Evolutionary conservation across 1,284 basidiomycete species (phyloP).

Genomic region (Microstroma glucosiphilum): DNA sequence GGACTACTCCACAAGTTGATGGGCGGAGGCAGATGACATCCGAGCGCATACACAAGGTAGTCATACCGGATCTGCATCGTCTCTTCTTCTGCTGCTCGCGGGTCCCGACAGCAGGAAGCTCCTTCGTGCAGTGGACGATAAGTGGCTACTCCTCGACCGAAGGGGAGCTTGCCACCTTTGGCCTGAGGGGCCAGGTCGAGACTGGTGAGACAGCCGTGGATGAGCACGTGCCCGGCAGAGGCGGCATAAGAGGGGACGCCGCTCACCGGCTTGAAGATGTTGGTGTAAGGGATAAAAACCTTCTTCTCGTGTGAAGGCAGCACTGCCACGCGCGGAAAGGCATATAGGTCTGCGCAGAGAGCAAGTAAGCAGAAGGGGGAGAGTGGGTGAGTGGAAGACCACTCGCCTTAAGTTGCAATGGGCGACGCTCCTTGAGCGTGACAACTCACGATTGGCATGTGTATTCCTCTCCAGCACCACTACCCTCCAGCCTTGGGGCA

Average conservation of each 20-base stretch:
- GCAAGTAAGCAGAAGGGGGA: not conserved
- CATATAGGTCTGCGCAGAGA: conserved; percentile 52
- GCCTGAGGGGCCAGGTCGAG: conserved; percentile 7
- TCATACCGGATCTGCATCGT: conserved; percentile 16
- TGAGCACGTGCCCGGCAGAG: conserved; percentile 9
- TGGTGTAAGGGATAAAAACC: conserved; percentile 63
- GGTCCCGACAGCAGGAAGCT: not conserved
- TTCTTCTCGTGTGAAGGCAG: conserved; percentile 54
- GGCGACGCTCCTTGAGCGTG: too few relatives aligned
- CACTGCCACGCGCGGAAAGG: conserved; percentile 55
- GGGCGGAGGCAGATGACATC: conserved; percentile 23
- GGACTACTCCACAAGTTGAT: conserved; percentile 24
- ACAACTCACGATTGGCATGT: conserved; percentile 50
- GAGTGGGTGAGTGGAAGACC: not conserved
- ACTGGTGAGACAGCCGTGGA: conserved; percentile 19
- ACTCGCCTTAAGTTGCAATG: not conserved
- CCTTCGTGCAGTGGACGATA: conserved; percentile 7
- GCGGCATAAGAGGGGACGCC: not conserved
- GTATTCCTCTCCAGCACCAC: conserved; percentile 69
- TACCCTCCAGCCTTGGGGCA: conserved; percentile 62
- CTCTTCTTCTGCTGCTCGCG: not conserved
- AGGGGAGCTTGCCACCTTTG: not conserved
- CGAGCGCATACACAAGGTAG: conserved; percentile 27
- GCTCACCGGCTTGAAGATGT: conserved; percentile 49
- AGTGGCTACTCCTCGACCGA: conserved; percentile 10